These are phyloP conservation scores for Herpotrichia juniperi DNA, from an alignment of 2,329 filamentous ascomycete species.

Conservation along the genomic window DNA sequence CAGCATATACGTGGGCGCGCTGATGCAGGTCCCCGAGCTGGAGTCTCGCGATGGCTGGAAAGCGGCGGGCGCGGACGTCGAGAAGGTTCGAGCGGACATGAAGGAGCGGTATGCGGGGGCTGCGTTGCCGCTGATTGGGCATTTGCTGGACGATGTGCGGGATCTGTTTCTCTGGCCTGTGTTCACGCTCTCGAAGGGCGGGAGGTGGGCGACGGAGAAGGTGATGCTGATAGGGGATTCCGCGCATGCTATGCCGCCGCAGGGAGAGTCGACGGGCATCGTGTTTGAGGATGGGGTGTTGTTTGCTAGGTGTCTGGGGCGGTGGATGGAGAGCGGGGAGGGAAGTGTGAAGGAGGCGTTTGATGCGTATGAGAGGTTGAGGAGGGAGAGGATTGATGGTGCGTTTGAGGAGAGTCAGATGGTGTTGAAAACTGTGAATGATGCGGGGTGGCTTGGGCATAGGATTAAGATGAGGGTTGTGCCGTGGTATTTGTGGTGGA, in stretches of 20 bases:
- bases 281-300: conserved; percentile 60
- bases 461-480: conserved; percentile 52
- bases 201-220: conserved; percentile 52
- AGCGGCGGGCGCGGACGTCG: conserved; percentile 49
- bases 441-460: conserved; percentile 53
- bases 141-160: conserved; percentile 49
- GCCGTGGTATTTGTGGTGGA: conserved; percentile 57
- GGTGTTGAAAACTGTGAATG: conserved; percentile 52
- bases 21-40: conserved; percentile 53
- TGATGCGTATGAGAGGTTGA: conserved; percentile 54
- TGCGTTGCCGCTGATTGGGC: conserved; percentile 41
- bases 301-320: conserved; percentile 51
- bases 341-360: conserved; percentile 52
- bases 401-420: conserved; percentile 55
- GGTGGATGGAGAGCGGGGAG: conserved; percentile 48
- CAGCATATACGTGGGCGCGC: conserved; percentile 51
- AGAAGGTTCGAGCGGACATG: conserved; percentile 50
- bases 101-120: conserved; percentile 48
- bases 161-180: conserved; percentile 55
- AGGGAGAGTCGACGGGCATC: conserved; percentile 58
- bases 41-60: conserved; percentile 54
- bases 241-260: conserved; percentile 58
- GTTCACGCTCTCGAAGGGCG: conserved; percentile 51
- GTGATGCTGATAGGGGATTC: conserved; percentile 54
- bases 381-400: conserved; percentile 51